phyloP scores from a whole-genome alignment of 495 filamentous ascomycete genomes.

The Neurospora sp. region DNA sequence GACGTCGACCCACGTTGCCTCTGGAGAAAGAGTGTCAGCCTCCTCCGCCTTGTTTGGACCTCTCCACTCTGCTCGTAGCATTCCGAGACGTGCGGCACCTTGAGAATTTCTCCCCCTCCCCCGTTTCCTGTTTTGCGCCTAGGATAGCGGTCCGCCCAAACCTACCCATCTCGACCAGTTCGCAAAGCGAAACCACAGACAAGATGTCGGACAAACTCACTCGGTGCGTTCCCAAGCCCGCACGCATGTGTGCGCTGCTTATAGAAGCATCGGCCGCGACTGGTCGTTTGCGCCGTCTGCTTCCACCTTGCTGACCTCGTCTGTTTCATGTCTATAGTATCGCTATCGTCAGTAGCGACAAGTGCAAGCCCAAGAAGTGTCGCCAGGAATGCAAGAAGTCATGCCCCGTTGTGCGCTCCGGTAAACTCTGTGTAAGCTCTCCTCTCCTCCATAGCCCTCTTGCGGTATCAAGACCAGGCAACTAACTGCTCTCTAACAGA shows the following conservation, averaged over 20 bases:
- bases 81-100: background rate
- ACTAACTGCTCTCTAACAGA: slow-evolving; percentile 7
- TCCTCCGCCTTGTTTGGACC: background rate
- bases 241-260: background rate
- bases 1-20: slow-evolving; percentile 9
- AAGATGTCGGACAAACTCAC: slow-evolving; percentile 81
- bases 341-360: slow-evolving; percentile 95
- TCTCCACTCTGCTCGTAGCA: background rate
- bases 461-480: background rate
- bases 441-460: background rate
- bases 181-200: slow-evolving; percentile 5
- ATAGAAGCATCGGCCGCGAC: background rate
- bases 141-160: background rate
- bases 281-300: background rate
- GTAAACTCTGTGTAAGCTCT: slow-evolving; percentile 66
- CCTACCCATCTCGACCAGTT: slow-evolving; percentile 2
- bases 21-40: background rate
- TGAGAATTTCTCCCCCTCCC: background rate
- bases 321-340: slow-evolving; percentile 47
- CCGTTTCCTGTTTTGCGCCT: background rate
- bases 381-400: slow-evolving; percentile 98
- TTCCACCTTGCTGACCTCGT: background rate
- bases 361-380: slow-evolving; percentile 88
- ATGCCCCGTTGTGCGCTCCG: slow-evolving; percentile 91
- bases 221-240: slow-evolving; percentile 40